A percentile compares a stretch with the other conserved stretches of the same genome.
phyloP scores from a whole-genome alignment of 192 early-diverging fungal species.

The Mortierella hygrophila region DNA sequence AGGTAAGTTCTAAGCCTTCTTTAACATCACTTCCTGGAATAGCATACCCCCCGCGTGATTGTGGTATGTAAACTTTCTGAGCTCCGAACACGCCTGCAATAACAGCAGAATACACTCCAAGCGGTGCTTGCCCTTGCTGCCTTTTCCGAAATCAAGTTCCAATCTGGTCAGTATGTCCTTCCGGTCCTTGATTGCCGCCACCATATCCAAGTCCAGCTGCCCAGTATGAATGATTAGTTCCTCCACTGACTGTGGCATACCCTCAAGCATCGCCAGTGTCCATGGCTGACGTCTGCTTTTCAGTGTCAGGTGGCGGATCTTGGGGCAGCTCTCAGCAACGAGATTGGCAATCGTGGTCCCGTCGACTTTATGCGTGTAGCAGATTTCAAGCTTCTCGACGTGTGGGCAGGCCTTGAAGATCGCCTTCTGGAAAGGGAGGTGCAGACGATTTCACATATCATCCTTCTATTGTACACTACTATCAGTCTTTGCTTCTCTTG shows the following conservation, averaged over 20 bases:
- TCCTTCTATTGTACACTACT: too few species aligned
- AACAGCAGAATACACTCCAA: background rate
- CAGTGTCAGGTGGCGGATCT: background rate
- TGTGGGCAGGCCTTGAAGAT: background rate
- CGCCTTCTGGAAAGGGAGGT: background rate
- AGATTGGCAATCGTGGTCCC: background rate
- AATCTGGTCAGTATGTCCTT: background rate
- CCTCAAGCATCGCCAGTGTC: background rate
- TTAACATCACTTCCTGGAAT: conserved; percentile 56
- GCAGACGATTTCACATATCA: background rate
- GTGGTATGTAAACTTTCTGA: background rate
- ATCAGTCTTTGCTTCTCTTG: too few species aligned
- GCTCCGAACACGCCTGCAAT: background rate
- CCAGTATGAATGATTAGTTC: background rate
- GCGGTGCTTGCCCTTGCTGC: background rate
- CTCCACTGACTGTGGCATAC: background rate
- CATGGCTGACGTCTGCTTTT: background rate
- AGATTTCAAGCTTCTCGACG: background rate
- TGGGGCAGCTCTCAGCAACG: background rate
- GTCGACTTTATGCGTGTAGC: background rate
- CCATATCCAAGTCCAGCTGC: background rate
- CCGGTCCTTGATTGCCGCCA: background rate
- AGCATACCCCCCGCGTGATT: conserved; percentile 8
- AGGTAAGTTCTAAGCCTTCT: conserved; percentile 16
- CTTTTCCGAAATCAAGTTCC: background rate